phyloP scores from a whole-genome alignment of 805 yeast species.

The Ogataea ganodermae region DNA sequence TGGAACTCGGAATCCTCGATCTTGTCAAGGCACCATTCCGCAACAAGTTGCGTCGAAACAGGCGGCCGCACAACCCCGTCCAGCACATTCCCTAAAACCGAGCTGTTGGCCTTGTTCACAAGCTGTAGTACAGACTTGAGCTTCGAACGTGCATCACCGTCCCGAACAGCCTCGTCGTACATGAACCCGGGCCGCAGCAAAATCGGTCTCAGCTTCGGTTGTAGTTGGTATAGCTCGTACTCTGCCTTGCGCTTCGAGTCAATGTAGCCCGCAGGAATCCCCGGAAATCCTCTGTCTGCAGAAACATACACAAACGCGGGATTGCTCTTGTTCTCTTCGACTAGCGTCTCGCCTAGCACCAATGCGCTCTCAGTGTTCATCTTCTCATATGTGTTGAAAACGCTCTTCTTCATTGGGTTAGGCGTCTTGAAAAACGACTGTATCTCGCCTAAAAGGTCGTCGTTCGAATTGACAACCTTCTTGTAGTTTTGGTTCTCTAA shows the following conservation, averaged over 20 bases:
- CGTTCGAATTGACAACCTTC: conserved; percentile 41
- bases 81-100: conserved; percentile 43
- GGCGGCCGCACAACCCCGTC: conserved; percentile 60
- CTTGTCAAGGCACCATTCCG: conserved; percentile 55
- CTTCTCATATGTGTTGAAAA: conserved; percentile 55
- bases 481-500: conserved; percentile 74
- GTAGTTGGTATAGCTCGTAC: conserved; percentile 42
- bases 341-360: conserved; percentile 58
- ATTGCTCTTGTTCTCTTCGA: conserved; percentile 21
- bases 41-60: conserved; percentile 68
- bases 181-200: conserved; percentile 81
- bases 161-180: conserved; percentile 53
- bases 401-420: conserved; percentile 61
- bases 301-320: conserved; percentile 71
- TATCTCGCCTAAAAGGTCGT: conserved; percentile 36
- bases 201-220: conserved; percentile 58
- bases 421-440: conserved; percentile 47
- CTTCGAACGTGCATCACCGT: conserved; percentile 39
- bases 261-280: conserved; percentile 71
- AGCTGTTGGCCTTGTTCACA: conserved; percentile 46
- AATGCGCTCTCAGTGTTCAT: conserved; percentile 73
- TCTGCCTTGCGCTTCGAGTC: conserved; percentile 80
- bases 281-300: conserved; percentile 72
- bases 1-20: conserved; percentile 49
- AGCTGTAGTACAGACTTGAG: conserved; percentile 46